phyloP scores from a whole-genome alignment of 2,329 filamentous ascomycete genomes.

The Conoideocrella luteorostrata region DNA sequence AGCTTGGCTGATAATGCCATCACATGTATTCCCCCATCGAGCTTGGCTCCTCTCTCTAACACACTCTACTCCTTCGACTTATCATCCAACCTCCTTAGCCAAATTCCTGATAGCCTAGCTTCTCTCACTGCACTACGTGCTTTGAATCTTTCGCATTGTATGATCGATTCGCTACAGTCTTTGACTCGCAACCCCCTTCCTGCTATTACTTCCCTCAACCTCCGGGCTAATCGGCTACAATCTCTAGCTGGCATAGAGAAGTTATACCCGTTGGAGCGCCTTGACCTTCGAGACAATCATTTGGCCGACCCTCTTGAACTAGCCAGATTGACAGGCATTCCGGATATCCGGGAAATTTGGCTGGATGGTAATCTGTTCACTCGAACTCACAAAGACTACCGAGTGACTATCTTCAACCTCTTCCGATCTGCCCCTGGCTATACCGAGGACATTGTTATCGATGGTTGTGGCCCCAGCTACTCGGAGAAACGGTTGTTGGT shows the following conservation, averaged over 20 bases:
- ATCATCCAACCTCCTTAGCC: constrained; percentile 87
- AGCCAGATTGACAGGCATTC: constrained; percentile 81
- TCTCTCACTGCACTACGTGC: constrained; percentile 82
- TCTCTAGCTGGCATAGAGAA: constrained; percentile 88
- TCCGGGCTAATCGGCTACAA: constrained; percentile 79
- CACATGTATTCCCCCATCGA: constrained; percentile 67
- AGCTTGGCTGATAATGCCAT: constrained; percentile 88
- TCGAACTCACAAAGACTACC: constrained; percentile 77
- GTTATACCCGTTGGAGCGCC: constrained; percentile 76
- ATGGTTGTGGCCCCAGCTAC: constrained; percentile 76
- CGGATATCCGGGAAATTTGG: constrained; percentile 88
- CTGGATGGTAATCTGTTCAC: constrained; percentile 89
- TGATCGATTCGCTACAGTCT: constrained; percentile 92
- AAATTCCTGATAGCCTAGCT: constrained; percentile 86
- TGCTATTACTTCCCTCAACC: constrained; percentile 86
- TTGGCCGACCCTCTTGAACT: constrained; percentile 87
- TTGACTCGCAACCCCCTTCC: constrained; percentile 79
- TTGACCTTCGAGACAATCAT: constrained; percentile 87
- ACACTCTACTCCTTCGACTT: constrained; percentile 89
- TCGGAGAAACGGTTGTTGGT: constrained; percentile 78
- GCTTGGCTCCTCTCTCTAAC: constrained; percentile 75
- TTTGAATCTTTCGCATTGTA: constrained; percentile 90
- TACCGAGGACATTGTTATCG: constrained; percentile 83
- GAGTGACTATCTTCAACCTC: constrained; percentile 89
- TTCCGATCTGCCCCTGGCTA: constrained; percentile 88